Base-by-base conservation (phyloP, 331 rosid genomes). In the Phaseolus coccineus region DNA sequence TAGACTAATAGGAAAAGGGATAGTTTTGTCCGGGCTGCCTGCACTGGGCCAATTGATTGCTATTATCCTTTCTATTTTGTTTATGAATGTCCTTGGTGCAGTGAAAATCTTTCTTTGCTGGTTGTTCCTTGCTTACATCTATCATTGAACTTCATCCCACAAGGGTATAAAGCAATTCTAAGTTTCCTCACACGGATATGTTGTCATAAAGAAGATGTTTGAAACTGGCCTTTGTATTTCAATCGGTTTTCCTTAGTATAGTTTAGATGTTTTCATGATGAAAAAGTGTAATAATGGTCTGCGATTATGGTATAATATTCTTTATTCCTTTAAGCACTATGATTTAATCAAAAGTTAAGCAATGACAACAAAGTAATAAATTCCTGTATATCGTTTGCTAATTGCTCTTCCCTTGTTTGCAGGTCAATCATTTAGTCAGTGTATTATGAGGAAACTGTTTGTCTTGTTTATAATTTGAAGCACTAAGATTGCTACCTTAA, bases 371-470 rank as follows among this genome's bases (percentile, higher is more conserved):
- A 24, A 19, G 52, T 67, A 52, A 59, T 35, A 79, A 15, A 77
- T 68, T 56, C 62, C 52, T 65, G 42, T 40, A 16, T 25, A 35
- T 50, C 40, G 63, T 76, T 42, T 81, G 59, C 73, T 85, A 57
- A 77, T 53, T 67, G 39, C 35, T 78, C 74, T 66, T 85, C 78
- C 57, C 59, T 71, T 74, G 6, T 65, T 63, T 66, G 59, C 89
- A 91, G 94, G 87, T 72, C 50, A 19, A 47, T 37, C 46, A 9
- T 63, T 14, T 33, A 35, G 37, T 69, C 72, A 5, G 57, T 58
- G 62, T 64, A 22, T 27, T 82, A 37, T 33, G 78, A 71, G 81
- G 76, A 37, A 57, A 55, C 77, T 72, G 75, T 27, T 65, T 39
- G 10, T 77, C 15, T 25, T 80, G 35, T 61, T 82, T 68, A 64